Evolutionary conservation across 306 rosid genomes (phyloP).

Genomic region (Prunus mongolica): DNA sequence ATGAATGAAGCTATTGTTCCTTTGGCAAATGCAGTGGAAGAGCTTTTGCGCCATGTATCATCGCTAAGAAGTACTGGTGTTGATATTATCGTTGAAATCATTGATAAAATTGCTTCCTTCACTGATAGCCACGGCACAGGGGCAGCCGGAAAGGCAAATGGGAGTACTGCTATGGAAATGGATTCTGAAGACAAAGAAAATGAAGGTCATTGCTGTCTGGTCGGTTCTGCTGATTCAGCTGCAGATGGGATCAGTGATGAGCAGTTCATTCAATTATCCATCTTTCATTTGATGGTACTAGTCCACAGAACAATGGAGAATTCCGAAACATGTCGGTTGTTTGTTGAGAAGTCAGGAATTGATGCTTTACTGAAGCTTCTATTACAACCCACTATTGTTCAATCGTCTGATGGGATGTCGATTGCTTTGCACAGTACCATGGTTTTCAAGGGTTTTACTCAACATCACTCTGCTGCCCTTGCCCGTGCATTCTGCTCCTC

Average conservation of each 20-base stretch:
- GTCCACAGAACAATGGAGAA: slow-evolving; percentile 94
- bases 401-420: slow-evolving; percentile 93
- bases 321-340: slow-evolving; percentile 87
- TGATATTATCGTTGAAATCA: slow-evolving; percentile 78
- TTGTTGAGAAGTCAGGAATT: slow-evolving; percentile 93
- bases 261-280: slow-evolving; percentile 67
- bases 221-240: slow-evolving; percentile 44
- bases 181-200: slow-evolving; percentile 68
- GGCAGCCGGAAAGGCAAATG: slow-evolving; percentile 58
- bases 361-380: slow-evolving; percentile 82
- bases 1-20: slow-evolving; percentile 97
- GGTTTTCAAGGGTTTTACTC: slow-evolving; percentile 95
- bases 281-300: slow-evolving; percentile 89
- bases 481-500: slow-evolving; percentile 86
- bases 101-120: slow-evolving; percentile 64
- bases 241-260: slow-evolving; percentile 65
- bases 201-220: slow-evolving; percentile 47
- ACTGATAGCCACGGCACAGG: slow-evolving; percentile 44
- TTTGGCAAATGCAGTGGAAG: slow-evolving; percentile 91
- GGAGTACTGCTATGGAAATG: slow-evolving; percentile 77
- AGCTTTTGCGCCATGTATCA: slow-evolving; percentile 89
- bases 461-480: slow-evolving; percentile 82
- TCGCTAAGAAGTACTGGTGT: slow-evolving; percentile 83
- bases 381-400: slow-evolving; percentile 68
- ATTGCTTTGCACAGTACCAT: slow-evolving; percentile 94